These are phyloP conservation scores for Fusarium circinatum DNA, from an alignment of 2,329 filamentous ascomycete genomes.

Conservation along the genomic window DNA sequence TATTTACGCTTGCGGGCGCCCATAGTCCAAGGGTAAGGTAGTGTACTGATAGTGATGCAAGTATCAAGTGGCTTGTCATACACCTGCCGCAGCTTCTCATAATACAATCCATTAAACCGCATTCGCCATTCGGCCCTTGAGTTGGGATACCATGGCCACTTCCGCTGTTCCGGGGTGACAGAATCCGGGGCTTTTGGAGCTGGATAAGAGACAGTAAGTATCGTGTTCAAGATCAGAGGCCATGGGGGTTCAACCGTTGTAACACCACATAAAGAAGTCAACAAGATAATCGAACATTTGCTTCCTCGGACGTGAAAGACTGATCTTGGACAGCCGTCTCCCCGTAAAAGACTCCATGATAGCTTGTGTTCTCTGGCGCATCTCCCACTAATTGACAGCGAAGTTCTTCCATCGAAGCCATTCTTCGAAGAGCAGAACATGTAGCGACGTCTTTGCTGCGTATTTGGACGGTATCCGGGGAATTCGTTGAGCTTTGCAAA, in stretches of 20 bases:
- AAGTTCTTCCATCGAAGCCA: not conserved
- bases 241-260: not conserved
- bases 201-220: not conserved
- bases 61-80: not conserved
- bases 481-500: not conserved
- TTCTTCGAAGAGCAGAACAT: not conserved
- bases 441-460: not conserved
- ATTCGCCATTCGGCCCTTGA: not conserved
- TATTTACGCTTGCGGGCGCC: not conserved
- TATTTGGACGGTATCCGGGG: not conserved
- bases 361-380: not conserved
- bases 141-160: not conserved
- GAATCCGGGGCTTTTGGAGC: not conserved
- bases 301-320: no score
- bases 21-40: not conserved
- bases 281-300: no score
- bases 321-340: not conserved
- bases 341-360: not conserved
- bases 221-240: not conserved
- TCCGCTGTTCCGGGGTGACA: not conserved
- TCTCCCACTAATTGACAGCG: not conserved
- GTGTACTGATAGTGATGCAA: not conserved
- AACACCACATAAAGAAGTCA: not conserved
- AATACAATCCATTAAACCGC: not conserved
- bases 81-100: not conserved